Base-by-base conservation (phyloP, 2,329 filamentous ascomycete species). In the Thelonectria discophora region DNA sequence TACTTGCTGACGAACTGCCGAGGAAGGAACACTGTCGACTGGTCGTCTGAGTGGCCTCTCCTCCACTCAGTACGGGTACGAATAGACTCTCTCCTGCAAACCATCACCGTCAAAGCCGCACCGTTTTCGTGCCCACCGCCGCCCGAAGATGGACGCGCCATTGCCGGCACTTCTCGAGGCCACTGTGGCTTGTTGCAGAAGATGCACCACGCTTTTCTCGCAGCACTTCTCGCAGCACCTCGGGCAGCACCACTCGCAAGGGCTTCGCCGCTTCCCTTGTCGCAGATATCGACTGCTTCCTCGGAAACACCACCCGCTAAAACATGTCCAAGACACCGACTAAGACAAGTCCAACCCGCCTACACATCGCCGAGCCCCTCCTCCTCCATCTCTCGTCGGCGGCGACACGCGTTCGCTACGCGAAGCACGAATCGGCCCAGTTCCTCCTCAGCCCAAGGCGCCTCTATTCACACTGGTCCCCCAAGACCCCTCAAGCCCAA, bases 281-380 rank as follows among this genome's bases (percentile, higher is more conserved):
- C 49, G 45, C 49, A 62, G 59, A 62, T 62, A 52, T 49, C 20
- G 55, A 62, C 49, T 34, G 30, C 45, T 52, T 39, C 55, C 55
- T 62, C 45, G 48, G 47, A 47, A 43, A 52, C 34, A 49, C 49
- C 48, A 48, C 40, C 55, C 55, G 60, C 64, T 59, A 58, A 63
- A 65, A 59, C 64, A 49, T 30, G 39, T 54, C 54, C 39, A 56
- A 67, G 51, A 59, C 62, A 61, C 59, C 32, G 40, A 55, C 55
- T 49, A 56, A 62, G 65, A 58, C 55, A 59, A 50, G n/a, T 20
- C 24, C 18, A 37, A 7, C 21, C 13, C 42, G 18, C 27, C 21
- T 40, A 30, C 27, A 30, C 27, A 46, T 40, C 47, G 47, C 51
- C 32, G 30, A 30, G 10, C 37, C 39, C 15, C 21, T 24, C 47